Evolutionary conservation across 331 rosid genomes (phyloP), one percentile per base, ranked within the genome.

Genomic region (Acacia concinna): DNA sequence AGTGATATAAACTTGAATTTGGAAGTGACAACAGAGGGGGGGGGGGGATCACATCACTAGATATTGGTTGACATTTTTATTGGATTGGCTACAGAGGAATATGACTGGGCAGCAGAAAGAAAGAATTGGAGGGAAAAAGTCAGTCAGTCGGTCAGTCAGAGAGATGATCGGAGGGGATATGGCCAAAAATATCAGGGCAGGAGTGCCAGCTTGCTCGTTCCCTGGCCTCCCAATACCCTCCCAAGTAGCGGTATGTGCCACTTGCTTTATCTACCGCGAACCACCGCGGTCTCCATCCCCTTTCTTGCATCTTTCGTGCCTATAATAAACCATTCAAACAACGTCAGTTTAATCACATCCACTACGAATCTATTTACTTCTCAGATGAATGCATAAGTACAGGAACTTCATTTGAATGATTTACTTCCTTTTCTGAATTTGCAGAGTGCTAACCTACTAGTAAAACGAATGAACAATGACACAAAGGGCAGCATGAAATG

Each of bases 271-370:
- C 97, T 81, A 75, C 86, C 0, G 81, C 81, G 73, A 94, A 94
- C 98, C 98, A 94, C 75, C 78, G 90, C 10, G 98, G 97, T 81
- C 88, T 85, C 98, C 98, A 94, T 41, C 98, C 98, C n/a, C 94
- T 87, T 79, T 92, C 98, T 87, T 94, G 98, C 98, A 94, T 92
- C 84, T 85, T 87, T 74, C 97, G 87, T 34, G 98, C 96, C 98
- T 94, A 87, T 71, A 84, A 68, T 67, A 66, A 67, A 25, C 76
- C 78, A 80, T 75, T 34, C 66, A 75, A 76, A 66, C 65, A 83
- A 6, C 43, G 11, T 30, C 27, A 37, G 14, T 6, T 81, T 78
- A 47, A 59, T 74, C 63, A 73, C 70, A 20, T 59, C 14, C 70
- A 59, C 28, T 38, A 68, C 30, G 43, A 64, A 54, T 41, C 65